Percentiles rank a stretch among this genome's conserved stretches.
Conservation (phyloP, 805 yeast genomes). For the Scheffersomyces coipomensis region DNA sequence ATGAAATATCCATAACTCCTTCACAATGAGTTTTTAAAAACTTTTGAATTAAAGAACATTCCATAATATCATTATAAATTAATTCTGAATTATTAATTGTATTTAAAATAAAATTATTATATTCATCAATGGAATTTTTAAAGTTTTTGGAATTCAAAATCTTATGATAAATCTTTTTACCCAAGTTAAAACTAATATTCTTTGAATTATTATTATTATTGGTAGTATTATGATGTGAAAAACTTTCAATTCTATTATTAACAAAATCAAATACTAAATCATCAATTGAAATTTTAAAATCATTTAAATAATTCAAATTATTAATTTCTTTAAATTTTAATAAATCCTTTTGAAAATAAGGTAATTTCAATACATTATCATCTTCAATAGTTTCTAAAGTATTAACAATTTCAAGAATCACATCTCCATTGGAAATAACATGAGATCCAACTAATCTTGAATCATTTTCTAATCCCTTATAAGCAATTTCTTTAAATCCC, state of each 20-base stretch:
- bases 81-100: slow-evolving; percentile 14
- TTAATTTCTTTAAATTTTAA: slow-evolving; percentile 17
- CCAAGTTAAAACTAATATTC: slow-evolving; percentile 5
- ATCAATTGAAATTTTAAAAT: slow-evolving; percentile 9
- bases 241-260: slow-evolving; percentile 12
- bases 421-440: slow-evolving; percentile 58
- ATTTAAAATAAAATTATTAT: slow-evolving; percentile 9
- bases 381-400: slow-evolving; percentile 28
- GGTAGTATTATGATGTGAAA: slow-evolving; percentile 2
- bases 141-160: slow-evolving; percentile 11
- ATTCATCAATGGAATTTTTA: slow-evolving; percentile 8
- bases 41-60: slow-evolving; percentile 15
- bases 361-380: slow-evolving; percentile 9
- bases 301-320: slow-evolving; percentile 11
- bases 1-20: slow-evolving; percentile 76
- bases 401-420: slow-evolving; percentile 48
- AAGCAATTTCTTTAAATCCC: slow-evolving; percentile 67
- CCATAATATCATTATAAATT: slow-evolving; percentile 15
- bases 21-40: slow-evolving; percentile 60
- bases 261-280: slow-evolving; percentile 44
- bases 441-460: slow-evolving; percentile 53
- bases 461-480: slow-evolving; percentile 68
- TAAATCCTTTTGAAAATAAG: slow-evolving; percentile 12
- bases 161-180: slow-evolving; percentile 11
- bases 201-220: not conserved